phyloP scores from a whole-genome alignment of 352 stramenopile species.

The Globisporangium paddicum region DNA sequence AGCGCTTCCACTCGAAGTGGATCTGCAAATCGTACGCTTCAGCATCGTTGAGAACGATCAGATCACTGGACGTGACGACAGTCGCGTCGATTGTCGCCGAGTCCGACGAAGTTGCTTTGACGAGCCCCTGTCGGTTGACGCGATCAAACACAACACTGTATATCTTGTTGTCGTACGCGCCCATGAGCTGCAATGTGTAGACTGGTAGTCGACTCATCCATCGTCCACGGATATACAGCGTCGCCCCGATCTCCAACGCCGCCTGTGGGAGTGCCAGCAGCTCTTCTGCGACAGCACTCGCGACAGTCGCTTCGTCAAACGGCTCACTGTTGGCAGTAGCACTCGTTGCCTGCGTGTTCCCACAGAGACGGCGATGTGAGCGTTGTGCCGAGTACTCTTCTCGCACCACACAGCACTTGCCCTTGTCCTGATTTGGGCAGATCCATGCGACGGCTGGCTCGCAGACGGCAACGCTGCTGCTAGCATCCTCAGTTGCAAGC shows the following conservation, averaged over 20 bases:
- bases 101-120: not conserved
- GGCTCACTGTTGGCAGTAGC: too few relatives aligned
- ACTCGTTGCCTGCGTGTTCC: not conserved
- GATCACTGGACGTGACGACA: not conserved
- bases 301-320: not conserved
- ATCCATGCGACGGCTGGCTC: constrained; percentile 17
- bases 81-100: not conserved
- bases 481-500: not conserved
- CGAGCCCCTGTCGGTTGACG: not conserved
- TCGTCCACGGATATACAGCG: constrained; percentile 15
- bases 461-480: not conserved
- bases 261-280: not conserved
- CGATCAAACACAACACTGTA: constrained; percentile 11
- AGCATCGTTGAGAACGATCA: constrained; percentile 6
- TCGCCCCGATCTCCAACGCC: not conserved
- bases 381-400: constrained; percentile 1
- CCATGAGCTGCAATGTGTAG: constrained; percentile 3
- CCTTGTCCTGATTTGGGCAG: constrained; percentile 9
- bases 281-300: not conserved
- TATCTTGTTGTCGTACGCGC: not conserved
- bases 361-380: constrained; percentile 10
- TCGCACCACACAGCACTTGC: constrained; percentile 13
- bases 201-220: constrained; percentile 5
- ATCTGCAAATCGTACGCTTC: constrained; percentile 16
- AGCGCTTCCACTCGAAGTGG: constrained; percentile 11